Evolutionary conservation across 2,329 filamentous ascomycete genomes (phyloP).

Genomic region (Thermoascus crustaceus): DNA sequence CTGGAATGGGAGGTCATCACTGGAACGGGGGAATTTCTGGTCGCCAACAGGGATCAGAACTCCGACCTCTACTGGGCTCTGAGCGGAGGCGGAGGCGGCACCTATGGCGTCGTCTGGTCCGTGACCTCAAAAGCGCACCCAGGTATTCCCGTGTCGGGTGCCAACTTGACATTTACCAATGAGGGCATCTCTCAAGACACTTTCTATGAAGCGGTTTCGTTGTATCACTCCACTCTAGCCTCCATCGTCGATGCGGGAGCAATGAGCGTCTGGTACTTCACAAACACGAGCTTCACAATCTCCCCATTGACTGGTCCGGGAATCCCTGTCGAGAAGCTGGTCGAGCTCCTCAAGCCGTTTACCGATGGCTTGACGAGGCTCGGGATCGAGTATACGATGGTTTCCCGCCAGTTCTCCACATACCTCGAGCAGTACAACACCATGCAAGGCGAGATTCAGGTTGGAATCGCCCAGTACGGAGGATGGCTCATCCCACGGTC

Average conservation of each 20-base stretch:
- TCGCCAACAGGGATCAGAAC: constrained; percentile 41
- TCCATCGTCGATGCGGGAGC: constrained; percentile 43
- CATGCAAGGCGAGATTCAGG: constrained; percentile 5
- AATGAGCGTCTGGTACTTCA: constrained; percentile 43
- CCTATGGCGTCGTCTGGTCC: constrained; percentile 49
- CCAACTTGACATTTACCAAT: constrained; percentile 36
- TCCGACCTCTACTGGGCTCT: constrained; percentile 57
- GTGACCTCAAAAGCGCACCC: constrained; percentile 47
- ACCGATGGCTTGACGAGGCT: constrained; percentile 29
- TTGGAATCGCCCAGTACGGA: constrained; percentile 18
- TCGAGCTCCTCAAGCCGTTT: constrained; percentile 41
- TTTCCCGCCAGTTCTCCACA: constrained; percentile 20
- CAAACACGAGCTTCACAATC: constrained; percentile 44
- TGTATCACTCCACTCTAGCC: constrained; percentile 41
- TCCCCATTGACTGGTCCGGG: constrained; percentile 42
- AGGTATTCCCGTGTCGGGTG: constrained; percentile 36
- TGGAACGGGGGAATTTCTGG: constrained; percentile 41
- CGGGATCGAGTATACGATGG: constrained; percentile 24
- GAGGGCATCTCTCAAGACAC: constrained; percentile 29
- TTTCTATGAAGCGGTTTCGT: constrained; percentile 45
- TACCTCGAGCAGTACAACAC: constrained; percentile 23
- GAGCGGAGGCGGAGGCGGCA: constrained; percentile 52
- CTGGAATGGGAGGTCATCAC: constrained; percentile 52
- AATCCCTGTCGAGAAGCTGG: constrained; percentile 37
- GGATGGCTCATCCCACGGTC: constrained; percentile 29